Percentiles rank a stretch among this genome's conserved stretches.
Conservation (phyloP, 306 rosid genomes). For the Citrullus colocynthis region DNA sequence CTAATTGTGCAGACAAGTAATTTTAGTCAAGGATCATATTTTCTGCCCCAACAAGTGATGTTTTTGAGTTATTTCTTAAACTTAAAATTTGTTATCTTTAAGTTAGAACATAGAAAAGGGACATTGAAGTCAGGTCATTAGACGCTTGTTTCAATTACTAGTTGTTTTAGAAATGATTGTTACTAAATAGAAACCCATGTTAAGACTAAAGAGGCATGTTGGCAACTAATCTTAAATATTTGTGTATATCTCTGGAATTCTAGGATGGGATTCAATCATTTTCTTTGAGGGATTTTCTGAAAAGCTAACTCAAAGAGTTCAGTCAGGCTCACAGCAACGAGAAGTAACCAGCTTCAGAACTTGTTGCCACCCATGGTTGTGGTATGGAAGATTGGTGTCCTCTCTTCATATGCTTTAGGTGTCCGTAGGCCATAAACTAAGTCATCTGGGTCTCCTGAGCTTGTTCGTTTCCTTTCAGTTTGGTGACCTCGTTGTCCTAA, state of each 20-base stretch:
- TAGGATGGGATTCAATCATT: conserved; percentile 59
- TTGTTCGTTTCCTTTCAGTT: neutral
- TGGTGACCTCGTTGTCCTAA: neutral
- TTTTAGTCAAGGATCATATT: neutral
- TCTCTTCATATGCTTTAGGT: neutral
- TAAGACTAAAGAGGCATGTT: neutral
- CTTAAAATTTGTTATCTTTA: neutral
- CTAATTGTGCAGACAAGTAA: neutral
- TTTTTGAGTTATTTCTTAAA: neutral
- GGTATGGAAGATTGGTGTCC: conserved; percentile 14
- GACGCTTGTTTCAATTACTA: neutral
- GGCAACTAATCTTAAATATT: neutral
- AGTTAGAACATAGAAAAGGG: neutral
- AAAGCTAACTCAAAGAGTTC: conserved; percentile 29
- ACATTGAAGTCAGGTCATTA: neutral
- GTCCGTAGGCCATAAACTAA: neutral
- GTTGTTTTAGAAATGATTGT: neutral
- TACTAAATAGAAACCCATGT: neutral
- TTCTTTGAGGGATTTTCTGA: conserved; percentile 59
- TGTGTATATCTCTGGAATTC: conserved; percentile 10
- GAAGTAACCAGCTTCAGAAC: conserved; percentile 16
- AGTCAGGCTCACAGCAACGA: conserved; percentile 11
- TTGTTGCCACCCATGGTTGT: conserved; percentile 15
- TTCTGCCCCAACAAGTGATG: neutral
- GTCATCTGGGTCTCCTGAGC: neutral